These are phyloP conservation scores for Mycosphaerella arachidis DNA, from an alignment of 2,329 filamentous ascomycete genomes.

Conservation along the genomic window DNA sequence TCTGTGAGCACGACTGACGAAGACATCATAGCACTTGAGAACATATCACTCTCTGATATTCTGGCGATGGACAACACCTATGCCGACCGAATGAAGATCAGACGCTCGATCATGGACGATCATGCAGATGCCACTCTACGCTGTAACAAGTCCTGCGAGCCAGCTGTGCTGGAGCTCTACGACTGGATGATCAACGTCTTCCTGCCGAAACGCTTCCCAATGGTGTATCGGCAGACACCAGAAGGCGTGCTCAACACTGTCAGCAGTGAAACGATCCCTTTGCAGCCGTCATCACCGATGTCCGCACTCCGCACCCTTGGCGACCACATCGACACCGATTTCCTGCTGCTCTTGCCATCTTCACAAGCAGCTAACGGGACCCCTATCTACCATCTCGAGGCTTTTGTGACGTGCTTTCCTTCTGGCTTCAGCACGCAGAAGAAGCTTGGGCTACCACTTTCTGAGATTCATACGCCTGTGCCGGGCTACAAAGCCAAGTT, in stretches of 20 bases:
- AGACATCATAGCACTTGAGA: slow-evolving; percentile 48
- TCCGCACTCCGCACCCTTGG: slow-evolving; percentile 47
- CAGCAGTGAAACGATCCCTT: slow-evolving; percentile 41
- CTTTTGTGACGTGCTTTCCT: slow-evolving; percentile 55
- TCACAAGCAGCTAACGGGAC: slow-evolving; percentile 21
- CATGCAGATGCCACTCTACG: slow-evolving; percentile 41
- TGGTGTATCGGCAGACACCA: slow-evolving; percentile 34
- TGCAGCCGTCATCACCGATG: slow-evolving; percentile 28
- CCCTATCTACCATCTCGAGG: slow-evolving; percentile 50
- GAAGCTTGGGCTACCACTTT: slow-evolving; percentile 51
- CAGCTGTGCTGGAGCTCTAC: slow-evolving; percentile 55
- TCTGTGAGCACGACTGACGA: background rate
- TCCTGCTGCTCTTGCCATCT: slow-evolving; percentile 52
- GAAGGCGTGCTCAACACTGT: slow-evolving; percentile 44
- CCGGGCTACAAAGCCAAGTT: slow-evolving; percentile 55
- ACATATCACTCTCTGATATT: slow-evolving; percentile 50
- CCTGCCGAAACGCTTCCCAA: slow-evolving; percentile 54
- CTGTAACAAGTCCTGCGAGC: slow-evolving; percentile 35
- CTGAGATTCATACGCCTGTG: slow-evolving; percentile 56
- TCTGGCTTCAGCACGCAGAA: slow-evolving; percentile 54
- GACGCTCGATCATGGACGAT: slow-evolving; percentile 44
- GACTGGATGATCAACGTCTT: slow-evolving; percentile 51
- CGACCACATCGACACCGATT: slow-evolving; percentile 55
- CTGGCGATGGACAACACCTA: slow-evolving; percentile 59
- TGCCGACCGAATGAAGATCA: slow-evolving; percentile 47